These are phyloP conservation scores for Aspergillus caelatus DNA, from an alignment of 2,329 filamentous ascomycete genomes.

Conservation along the genomic window DNA sequence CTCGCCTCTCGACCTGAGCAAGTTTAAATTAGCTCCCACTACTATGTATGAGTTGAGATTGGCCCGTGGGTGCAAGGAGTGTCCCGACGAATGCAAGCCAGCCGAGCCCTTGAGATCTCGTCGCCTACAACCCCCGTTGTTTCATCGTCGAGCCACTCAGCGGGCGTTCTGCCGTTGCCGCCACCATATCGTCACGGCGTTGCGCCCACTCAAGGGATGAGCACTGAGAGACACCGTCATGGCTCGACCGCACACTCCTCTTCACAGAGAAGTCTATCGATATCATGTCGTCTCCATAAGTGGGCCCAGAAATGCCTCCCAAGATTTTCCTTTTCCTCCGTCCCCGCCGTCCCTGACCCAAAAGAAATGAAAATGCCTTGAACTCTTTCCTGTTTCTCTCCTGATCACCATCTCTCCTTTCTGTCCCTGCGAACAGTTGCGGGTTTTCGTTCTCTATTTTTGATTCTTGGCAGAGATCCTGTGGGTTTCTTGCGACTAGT, in stretches of 20 bases:
- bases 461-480: conserved; percentile 8
- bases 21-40: conserved; percentile 2
- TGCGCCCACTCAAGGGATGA: neutral
- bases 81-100: neutral
- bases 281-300: neutral
- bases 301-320: neutral
- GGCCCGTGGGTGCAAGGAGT: neutral
- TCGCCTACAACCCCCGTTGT: conserved; percentile 4
- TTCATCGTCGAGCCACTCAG: conserved; percentile 3
- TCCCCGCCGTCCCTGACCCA: neutral
- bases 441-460: neutral
- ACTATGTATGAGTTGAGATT: neutral
- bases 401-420: neutral
- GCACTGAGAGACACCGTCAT: neutral
- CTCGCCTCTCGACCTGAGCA: neutral
- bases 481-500: conserved; percentile 2
- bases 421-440: neutral
- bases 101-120: neutral
- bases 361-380: neutral
- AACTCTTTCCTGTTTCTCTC: neutral
- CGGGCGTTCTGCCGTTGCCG: neutral
- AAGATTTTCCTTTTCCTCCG: neutral
- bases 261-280: neutral
- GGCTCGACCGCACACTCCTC: neutral
- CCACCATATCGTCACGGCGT: neutral